phyloP scores from a whole-genome alignment of 139 green algal genomes.

The Mychonastes homosphaera region DNA sequence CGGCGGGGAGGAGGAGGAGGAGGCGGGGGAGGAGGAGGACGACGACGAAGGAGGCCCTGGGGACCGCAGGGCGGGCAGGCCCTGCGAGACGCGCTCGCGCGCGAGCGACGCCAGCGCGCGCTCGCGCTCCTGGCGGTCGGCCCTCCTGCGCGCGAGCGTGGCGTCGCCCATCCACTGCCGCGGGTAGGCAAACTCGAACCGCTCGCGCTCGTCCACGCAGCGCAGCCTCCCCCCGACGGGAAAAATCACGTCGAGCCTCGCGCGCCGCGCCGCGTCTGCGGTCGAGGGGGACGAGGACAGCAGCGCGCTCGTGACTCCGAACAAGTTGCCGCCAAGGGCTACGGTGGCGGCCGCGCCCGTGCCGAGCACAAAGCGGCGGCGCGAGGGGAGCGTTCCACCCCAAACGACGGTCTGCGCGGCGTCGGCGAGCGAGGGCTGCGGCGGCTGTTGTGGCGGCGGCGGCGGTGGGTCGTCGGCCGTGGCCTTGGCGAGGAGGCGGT shows the following conservation, averaged over 20 bases:
- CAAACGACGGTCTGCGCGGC: conserved; percentile 34
- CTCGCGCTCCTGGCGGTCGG: conserved; percentile 49
- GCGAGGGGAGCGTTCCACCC: conserved; percentile 22
- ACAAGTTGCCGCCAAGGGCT: conserved; percentile 79
- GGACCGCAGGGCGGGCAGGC: background rate
- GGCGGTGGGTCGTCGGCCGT: background rate
- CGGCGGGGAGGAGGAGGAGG: no score
- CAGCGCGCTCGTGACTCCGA: conserved; percentile 55
- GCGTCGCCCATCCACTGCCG: conserved; percentile 76
- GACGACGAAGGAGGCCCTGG: no score
- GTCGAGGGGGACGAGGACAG: conserved; percentile 60
- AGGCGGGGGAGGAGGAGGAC: no score
- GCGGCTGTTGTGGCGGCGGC: no score
- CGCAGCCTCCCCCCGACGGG: conserved; percentile 65
- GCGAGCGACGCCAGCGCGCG: conserved; percentile 38
- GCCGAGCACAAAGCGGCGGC: background rate
- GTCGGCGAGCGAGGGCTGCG: conserved; percentile 13
- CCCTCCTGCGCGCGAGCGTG: conserved; percentile 53
- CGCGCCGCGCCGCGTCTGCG: conserved; percentile 33
- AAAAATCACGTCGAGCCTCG: conserved; percentile 60
- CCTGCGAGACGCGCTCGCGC: background rate
- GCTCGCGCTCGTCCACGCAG: conserved; percentile 55
- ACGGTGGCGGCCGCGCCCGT: background rate
- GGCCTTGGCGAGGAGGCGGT: background rate
- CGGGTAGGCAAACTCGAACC: conserved; percentile 83